phyloP scores from a whole-genome alignment of 179 eudicot genomes.

The Silene vulgaris region DNA sequence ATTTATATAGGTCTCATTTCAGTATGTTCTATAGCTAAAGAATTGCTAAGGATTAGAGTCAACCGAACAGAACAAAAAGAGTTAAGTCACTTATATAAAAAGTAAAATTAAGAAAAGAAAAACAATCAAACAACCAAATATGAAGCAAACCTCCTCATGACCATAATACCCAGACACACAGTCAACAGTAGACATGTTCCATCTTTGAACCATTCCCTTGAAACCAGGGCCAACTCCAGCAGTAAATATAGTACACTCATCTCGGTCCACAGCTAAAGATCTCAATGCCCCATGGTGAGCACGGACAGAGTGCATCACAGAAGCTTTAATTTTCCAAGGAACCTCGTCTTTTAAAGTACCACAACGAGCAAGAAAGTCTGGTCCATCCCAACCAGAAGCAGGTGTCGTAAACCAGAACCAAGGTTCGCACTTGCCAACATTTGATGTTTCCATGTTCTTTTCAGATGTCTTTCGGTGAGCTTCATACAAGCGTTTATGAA shows the following conservation, averaged over 20 bases:
- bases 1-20: neutral
- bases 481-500: slow-evolving; percentile 42
- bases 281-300: slow-evolving; percentile 93
- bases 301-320: slow-evolving; percentile 67
- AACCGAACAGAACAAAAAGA: neutral
- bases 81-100: neutral
- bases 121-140: slow-evolving; percentile 5
- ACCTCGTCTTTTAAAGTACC: slow-evolving; percentile 74
- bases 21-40: neutral
- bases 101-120: neutral
- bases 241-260: slow-evolving; percentile 80
- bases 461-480: slow-evolving; percentile 38
- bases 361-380: slow-evolving; percentile 65
- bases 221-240: slow-evolving; percentile 96
- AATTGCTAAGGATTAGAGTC: neutral
- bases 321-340: slow-evolving; percentile 96
- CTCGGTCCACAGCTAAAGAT: slow-evolving; percentile 67
- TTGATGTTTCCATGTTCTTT: slow-evolving; percentile 33
- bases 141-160: slow-evolving; percentile 79
- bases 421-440: slow-evolving; percentile 59
- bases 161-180: slow-evolving; percentile 78
- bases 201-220: slow-evolving; percentile 89
- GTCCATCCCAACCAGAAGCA: slow-evolving; percentile 75
- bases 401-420: slow-evolving; percentile 96
- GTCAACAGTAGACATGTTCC: slow-evolving; percentile 71